Conservation (phyloP, 768 basidiomycete species). For the Calvatia gigantea region DNA sequence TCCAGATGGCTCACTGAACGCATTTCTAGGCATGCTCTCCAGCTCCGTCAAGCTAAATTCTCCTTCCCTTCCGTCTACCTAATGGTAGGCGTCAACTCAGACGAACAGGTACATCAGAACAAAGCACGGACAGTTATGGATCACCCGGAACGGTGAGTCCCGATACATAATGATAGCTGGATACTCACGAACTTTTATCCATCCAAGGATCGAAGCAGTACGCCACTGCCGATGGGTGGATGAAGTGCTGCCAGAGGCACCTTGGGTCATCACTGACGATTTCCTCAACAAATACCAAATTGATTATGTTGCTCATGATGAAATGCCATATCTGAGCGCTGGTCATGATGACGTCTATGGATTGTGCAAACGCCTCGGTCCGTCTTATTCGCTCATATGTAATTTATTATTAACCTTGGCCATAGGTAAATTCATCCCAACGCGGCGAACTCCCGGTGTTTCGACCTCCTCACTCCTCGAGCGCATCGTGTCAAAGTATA, state of each 20-base stretch:
- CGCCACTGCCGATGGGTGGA: slow-evolving; percentile 98
- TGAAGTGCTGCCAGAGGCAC: slow-evolving; percentile 85
- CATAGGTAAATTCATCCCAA: slow-evolving; percentile 91
- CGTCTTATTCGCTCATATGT: slow-evolving; percentile 16
- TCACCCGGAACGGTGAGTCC: slow-evolving; percentile 74
- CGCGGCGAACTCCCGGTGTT: slow-evolving; percentile 89
- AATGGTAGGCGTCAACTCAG: slow-evolving; percentile 90
- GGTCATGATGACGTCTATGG: slow-evolving; percentile 85
- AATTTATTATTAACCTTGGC: background rate
- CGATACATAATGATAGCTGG: background rate
- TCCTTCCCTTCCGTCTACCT: slow-evolving; percentile 89
- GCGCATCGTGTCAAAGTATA: slow-evolving; percentile 86
- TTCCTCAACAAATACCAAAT: slow-evolving; percentile 86
- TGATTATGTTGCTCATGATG: slow-evolving; percentile 97
- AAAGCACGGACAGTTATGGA: slow-evolving; percentile 86
- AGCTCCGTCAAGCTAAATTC: slow-evolving; percentile 94
- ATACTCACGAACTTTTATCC: slow-evolving; percentile 6
- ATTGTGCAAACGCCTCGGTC: slow-evolving; percentile 78
- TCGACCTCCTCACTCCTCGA: slow-evolving; percentile 93
- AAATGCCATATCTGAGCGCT: slow-evolving; percentile 78
- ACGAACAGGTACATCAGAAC: slow-evolving; percentile 72
- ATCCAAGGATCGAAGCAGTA: slow-evolving; percentile 73
- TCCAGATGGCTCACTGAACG: background rate
- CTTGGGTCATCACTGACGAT: slow-evolving; percentile 82
- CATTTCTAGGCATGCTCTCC: slow-evolving; percentile 76